A percentile compares a stretch with the other conserved stretches of the same genome.
Conservation (phyloP, 1,139 yeast genomes). For the Scheffersomyces cryptocercus region DNA sequence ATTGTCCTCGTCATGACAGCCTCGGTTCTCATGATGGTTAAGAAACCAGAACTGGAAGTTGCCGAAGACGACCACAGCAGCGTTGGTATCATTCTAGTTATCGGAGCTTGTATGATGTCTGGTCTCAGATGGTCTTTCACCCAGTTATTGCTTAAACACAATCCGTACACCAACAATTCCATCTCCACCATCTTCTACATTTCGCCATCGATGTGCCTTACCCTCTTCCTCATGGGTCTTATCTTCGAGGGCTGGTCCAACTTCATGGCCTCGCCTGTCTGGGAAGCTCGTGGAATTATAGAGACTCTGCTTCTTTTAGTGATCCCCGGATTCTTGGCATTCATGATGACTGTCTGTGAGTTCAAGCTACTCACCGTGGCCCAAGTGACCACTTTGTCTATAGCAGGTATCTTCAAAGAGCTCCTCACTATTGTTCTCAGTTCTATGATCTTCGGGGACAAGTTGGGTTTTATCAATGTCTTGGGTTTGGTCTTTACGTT, state of each 20-base stretch:
- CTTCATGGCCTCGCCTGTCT: slow-evolving; percentile 56
- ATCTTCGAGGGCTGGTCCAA: slow-evolving; percentile 63
- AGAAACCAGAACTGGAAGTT: slow-evolving; percentile 27
- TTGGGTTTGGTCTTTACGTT: slow-evolving; percentile 80
- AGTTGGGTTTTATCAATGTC: slow-evolving; percentile 62
- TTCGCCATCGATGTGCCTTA: slow-evolving; percentile 78
- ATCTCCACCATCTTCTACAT: slow-evolving; percentile 79
- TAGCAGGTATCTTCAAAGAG: slow-evolving; percentile 94
- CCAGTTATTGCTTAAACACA: slow-evolving; percentile 69
- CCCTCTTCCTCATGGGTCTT: slow-evolving; percentile 61
- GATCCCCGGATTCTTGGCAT: slow-evolving; percentile 85
- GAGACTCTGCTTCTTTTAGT: slow-evolving; percentile 60
- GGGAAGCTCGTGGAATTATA: slow-evolving; percentile 59
- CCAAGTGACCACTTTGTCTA: slow-evolving; percentile 80
- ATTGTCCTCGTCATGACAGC: slow-evolving; percentile 77
- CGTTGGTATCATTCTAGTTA: slow-evolving; percentile 70
- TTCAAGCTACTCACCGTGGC: slow-evolving; percentile 80
- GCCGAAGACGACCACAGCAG: slow-evolving; percentile 21
- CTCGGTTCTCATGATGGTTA: slow-evolving; percentile 89
- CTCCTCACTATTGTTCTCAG: slow-evolving; percentile 76
- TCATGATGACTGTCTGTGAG: slow-evolving; percentile 88
- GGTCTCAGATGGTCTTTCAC: slow-evolving; percentile 96
- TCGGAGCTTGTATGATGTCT: slow-evolving; percentile 76
- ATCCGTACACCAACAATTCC: slow-evolving; percentile 67
- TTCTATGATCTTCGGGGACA: slow-evolving; percentile 73